Evolutionary conservation across 768 basidiomycete species (phyloP).

Genomic region (Agrocybe praecox): DNA sequence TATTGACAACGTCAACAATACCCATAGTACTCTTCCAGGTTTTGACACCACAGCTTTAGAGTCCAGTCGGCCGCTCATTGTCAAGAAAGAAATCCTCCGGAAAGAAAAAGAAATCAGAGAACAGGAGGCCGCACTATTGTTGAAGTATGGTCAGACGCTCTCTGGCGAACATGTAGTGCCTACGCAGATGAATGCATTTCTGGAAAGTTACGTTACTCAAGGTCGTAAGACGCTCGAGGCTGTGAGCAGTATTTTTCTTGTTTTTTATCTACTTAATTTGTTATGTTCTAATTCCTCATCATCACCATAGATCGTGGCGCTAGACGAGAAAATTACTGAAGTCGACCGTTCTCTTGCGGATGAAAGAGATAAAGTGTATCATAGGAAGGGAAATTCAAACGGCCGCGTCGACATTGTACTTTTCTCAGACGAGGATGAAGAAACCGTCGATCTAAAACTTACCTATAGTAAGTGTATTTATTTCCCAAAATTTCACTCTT

Average conservation of each 20-base stretch:
- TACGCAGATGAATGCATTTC: slow-evolving; percentile 7
- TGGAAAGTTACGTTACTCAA: neutral
- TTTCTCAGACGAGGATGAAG: slow-evolving; percentile 34
- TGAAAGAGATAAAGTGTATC: slow-evolving; percentile 30
- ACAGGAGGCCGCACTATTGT: slow-evolving; percentile 43
- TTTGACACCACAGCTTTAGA: slow-evolving; percentile 24
- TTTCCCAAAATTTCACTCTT: neutral
- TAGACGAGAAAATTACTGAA: slow-evolving; percentile 43
- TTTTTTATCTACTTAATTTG: neutral
- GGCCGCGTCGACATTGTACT: slow-evolving; percentile 47
- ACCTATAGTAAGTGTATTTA: slow-evolving; percentile 48
- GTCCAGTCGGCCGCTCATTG: slow-evolving; percentile 35
- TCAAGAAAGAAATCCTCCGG: slow-evolving; percentile 36
- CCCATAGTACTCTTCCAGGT: slow-evolving; percentile 9
- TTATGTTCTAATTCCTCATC: neutral
- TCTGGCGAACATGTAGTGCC: slow-evolving; percentile 43
- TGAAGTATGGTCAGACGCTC: slow-evolving; percentile 45
- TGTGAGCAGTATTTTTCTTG: neutral
- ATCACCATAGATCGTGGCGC: slow-evolving; percentile 26
- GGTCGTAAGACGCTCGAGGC: neutral
- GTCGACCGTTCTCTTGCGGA: slow-evolving; percentile 40
- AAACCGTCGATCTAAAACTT: slow-evolving; percentile 44
- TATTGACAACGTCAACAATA: slow-evolving; percentile 20
- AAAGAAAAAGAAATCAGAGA: slow-evolving; percentile 39
- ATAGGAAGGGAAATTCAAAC: slow-evolving; percentile 33